Evolutionary conservation across 768 basidiomycete species (phyloP).

Genomic region (Boletus fagicola): DNA sequence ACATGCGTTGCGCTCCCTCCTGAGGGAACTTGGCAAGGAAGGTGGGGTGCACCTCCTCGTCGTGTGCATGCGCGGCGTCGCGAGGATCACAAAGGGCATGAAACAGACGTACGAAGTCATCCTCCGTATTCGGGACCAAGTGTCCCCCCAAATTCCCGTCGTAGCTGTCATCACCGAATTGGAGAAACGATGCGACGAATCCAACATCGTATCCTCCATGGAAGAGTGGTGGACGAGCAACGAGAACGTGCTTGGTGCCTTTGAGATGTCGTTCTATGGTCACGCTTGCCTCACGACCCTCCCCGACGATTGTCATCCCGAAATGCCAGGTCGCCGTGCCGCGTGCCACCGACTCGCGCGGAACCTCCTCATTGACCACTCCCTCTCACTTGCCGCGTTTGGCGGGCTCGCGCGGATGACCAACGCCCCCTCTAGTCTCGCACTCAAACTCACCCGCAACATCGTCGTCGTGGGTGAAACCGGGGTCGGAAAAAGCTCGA

Average conservation of each 20-base stretch:
- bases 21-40: slow-evolving; percentile 20
- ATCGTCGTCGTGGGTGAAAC: slow-evolving; percentile 43
- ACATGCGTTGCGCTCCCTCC: slow-evolving; percentile 18
- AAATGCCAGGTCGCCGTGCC: slow-evolving; percentile 14
- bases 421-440: slow-evolving; percentile 8
- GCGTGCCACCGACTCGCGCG: slow-evolving; percentile 20
- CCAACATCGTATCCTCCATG: slow-evolving; percentile 20
- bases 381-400: slow-evolving; percentile 15
- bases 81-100: slow-evolving; percentile 23
- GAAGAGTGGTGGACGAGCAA: slow-evolving; percentile 24
- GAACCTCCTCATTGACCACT: slow-evolving; percentile 21
- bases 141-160: slow-evolving; percentile 19
- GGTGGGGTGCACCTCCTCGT: slow-evolving; percentile 27
- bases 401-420: not conserved
- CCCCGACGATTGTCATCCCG: slow-evolving; percentile 19
- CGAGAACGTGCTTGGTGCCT: not conserved
- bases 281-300: slow-evolving; percentile 29
- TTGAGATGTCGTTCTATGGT: slow-evolving; percentile 16
- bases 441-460: slow-evolving; percentile 24
- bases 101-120: slow-evolving; percentile 19
- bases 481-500: slow-evolving; percentile 28
- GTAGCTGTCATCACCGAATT: slow-evolving; percentile 28
- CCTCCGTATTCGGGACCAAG: slow-evolving; percentile 21
- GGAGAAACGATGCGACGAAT: slow-evolving; percentile 19
- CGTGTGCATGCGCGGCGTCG: slow-evolving; percentile 25